Evolutionary conservation across 176 grass and related monocot species (phyloP).

Genomic region (Ensete ventricosum): DNA sequence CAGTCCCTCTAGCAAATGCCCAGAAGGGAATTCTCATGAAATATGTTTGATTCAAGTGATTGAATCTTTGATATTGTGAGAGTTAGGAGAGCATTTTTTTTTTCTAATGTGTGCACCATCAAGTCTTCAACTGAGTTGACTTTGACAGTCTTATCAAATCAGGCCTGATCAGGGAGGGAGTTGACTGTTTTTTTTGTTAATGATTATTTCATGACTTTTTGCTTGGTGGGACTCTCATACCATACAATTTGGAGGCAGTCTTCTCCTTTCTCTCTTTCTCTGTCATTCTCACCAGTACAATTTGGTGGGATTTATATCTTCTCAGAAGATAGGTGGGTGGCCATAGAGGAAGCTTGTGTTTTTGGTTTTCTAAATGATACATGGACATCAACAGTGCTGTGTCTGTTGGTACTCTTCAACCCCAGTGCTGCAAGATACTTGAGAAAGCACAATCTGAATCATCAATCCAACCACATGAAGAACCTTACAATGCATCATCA

Average conservation of each 20-base stretch:
- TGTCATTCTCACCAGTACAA: not conserved
- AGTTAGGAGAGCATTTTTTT: not conserved
- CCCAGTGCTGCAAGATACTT: not conserved
- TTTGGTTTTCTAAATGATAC: not conserved
- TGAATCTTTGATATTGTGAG: not conserved
- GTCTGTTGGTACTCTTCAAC: not conserved
- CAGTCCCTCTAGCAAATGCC: not conserved
- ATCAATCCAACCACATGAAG: not conserved
- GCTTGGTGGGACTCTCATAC: not conserved
- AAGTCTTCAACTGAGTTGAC: not conserved
- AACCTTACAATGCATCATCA: not conserved
- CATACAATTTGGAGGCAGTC: not conserved
- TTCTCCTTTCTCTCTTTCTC: not conserved
- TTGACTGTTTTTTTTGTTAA: not conserved
- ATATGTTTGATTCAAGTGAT: not conserved
- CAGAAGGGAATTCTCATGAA: not conserved
- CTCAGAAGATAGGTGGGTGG: not conserved
- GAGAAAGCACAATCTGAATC: no score
- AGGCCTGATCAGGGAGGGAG: not conserved
- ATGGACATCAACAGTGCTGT: not conserved
- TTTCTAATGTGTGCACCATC: not conserved
- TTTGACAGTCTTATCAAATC: constrained; percentile 7
- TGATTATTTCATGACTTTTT: not conserved
- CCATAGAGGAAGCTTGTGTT: not conserved
- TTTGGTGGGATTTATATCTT: not conserved